These are phyloP conservation scores for Glutinoglossum americanum DNA, from an alignment of 495 filamentous ascomycete genomes.

Conservation along the genomic window DNA sequence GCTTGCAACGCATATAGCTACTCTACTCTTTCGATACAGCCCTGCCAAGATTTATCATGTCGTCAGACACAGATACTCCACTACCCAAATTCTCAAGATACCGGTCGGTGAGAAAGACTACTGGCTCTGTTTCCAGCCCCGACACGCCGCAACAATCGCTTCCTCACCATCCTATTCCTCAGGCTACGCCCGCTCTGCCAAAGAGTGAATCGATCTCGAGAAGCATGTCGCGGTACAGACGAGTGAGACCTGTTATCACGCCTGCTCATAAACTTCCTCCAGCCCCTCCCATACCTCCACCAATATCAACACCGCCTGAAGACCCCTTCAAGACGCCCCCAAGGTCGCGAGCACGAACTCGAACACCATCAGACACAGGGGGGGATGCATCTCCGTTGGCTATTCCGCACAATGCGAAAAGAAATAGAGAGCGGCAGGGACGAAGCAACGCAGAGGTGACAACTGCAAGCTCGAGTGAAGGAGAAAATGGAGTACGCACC, in stretches of 20 bases:
- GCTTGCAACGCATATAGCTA: too few relatives aligned
- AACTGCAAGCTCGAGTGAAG: not conserved
- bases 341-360: not conserved
- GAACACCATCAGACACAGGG: not conserved
- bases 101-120: not conserved
- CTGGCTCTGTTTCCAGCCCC: not conserved
- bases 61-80: not conserved
- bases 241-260: not conserved
- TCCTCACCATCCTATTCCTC: not conserved
- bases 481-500: not conserved
- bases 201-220: not conserved
- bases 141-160: not conserved
- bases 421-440: not conserved
- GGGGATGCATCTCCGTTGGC: not conserved
- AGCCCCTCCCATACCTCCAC: not conserved
- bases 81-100: slow-evolving; percentile 1
- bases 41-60: not conserved
- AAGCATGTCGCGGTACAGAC: slow-evolving; percentile 3
- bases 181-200: not conserved
- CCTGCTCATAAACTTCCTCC: not conserved
- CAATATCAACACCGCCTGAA: not conserved
- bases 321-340: not conserved
- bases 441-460: not conserved
- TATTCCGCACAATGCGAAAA: not conserved
- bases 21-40: not conserved